Evolutionary conservation across 2,329 filamentous ascomycete species (phyloP), one percentile per base, ranked within the genome.

Genomic region (Fusarium hostae): DNA sequence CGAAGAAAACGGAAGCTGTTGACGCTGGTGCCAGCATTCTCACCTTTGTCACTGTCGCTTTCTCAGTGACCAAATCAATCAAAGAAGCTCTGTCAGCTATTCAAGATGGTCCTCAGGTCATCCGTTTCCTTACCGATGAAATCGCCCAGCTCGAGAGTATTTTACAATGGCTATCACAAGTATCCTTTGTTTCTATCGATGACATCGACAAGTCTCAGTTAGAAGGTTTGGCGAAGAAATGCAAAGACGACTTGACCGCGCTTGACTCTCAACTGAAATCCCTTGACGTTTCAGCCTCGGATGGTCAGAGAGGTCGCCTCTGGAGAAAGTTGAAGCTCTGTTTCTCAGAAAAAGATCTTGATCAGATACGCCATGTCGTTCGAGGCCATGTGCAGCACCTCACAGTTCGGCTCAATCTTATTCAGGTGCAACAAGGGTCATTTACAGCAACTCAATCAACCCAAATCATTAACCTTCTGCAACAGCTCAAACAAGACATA

Each of bases 111-210:
- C 63, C 61, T 2, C 2, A 24, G 2, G 2, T n/a, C 8, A 43
- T 66, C 1, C 16, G 6, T 1, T 3, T 1, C 2, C 61, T 66
- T 0, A 30, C 2, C 0, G 3, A 8, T 0, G 63, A 66, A 1
- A 18, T 59, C 2, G 0, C 5, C 0, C 47, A 59, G 10, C 63
- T 66, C 0, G 0, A 30, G 28, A 20, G 13, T 1, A 0, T 66
- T 0, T 0, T 59, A 0, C 20, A 30, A 2, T 34, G 44, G 2
- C 6, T 66, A 1, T 3, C n/a, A 0, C 0, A 45, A 18, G 0
- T 51, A 1, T n/a, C 45, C 0, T 35, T 47, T 0, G 11, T 9
- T 3, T 40, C 20, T 0, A 0, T 51, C 1, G 0, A 34, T 8
- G 22, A 16, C 3, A 1, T 1, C 4, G 63, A 66, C 7, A 44